Percentiles rank a stretch among this genome's conserved stretches.
Conservation (phyloP, 2,329 filamentous ascomycete species). For the Penicillium sp. region DNA sequence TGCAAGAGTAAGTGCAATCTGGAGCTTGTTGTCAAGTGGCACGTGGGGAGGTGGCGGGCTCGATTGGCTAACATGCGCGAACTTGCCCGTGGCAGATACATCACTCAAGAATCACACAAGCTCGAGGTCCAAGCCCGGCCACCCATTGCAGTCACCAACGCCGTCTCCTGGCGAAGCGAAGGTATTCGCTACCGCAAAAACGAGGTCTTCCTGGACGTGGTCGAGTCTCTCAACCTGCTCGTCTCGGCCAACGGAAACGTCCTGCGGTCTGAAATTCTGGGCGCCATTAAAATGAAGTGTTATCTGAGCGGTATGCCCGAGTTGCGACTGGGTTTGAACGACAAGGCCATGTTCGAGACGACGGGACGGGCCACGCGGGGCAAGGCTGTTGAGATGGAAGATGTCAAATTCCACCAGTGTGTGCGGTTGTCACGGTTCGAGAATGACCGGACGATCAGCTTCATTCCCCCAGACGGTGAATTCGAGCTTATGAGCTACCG, state of each 20-base stretch:
- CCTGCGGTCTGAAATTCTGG: constrained; percentile 90
- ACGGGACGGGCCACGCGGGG: constrained; percentile 91
- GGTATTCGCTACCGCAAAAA: constrained; percentile 99
- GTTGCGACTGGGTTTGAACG: constrained; percentile 88
- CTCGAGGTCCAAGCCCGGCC: constrained; percentile 94
- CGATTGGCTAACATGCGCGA: neutral
- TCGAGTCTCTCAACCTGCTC: constrained; percentile 93
- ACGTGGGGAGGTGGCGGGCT: neutral
- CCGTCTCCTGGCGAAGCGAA: constrained; percentile 96
- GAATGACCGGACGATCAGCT: constrained; percentile 97
- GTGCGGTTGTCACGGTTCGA: constrained; percentile 94
- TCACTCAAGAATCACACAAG: constrained; percentile 98
- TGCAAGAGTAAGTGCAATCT: constrained; percentile 69
- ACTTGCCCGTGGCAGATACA: constrained; percentile 61
- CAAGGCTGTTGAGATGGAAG: constrained; percentile 99
- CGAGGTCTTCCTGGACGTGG: constrained; percentile 96
- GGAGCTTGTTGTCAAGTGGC: constrained; percentile 1
- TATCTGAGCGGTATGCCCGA: constrained; percentile 99
- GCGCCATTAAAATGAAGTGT: constrained; percentile 99
- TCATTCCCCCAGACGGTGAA: constrained; percentile 96
- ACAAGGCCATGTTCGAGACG: constrained; percentile 99
- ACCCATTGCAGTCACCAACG: constrained; percentile 96
- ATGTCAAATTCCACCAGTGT: constrained; percentile 99
- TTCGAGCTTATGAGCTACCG: constrained; percentile 99
- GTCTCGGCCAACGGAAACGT: constrained; percentile 95